phyloP scores from a whole-genome alignment of 768 basidiomycete species.

The Agaricus blazei region DNA sequence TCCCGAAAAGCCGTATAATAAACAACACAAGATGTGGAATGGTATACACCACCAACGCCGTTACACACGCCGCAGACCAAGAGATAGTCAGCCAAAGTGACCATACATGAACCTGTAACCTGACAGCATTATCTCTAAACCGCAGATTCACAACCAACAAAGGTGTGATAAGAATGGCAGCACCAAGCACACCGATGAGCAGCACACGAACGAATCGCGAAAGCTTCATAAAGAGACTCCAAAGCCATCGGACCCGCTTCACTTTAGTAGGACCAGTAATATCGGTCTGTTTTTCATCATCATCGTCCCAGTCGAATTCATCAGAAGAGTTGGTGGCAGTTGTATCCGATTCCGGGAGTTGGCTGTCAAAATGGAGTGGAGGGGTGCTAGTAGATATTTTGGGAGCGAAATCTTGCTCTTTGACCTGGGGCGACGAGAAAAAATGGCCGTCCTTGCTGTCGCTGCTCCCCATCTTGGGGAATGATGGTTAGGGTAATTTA shows the following conservation, averaged over 20 bases:
- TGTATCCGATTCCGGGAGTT: constrained; percentile 33
- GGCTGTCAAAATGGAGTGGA: constrained; percentile 1
- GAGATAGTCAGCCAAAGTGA: constrained; percentile 66
- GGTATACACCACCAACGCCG: constrained; percentile 61
- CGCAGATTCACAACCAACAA: constrained; percentile 62
- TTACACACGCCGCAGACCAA: constrained; percentile 59
- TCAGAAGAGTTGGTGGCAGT: constrained; percentile 60
- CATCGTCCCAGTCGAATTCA: constrained; percentile 74
- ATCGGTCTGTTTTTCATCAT: constrained; percentile 39
- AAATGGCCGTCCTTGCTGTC: constrained; percentile 3
- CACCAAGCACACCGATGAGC: constrained; percentile 53
- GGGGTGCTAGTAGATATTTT: background rate
- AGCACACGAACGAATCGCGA: constrained; percentile 54
- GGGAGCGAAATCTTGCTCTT: constrained; percentile 19
- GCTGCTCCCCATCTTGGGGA: constrained; percentile 7
- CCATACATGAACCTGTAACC: constrained; percentile 54
- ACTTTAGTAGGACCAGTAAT: constrained; percentile 34
- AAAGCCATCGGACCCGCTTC: constrained; percentile 57
- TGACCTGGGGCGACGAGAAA: constrained; percentile 3
- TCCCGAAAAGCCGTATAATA: constrained; percentile 49
- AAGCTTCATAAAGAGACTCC: constrained; percentile 63
- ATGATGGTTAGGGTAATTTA: background rate
- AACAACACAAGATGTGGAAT: constrained; percentile 53
- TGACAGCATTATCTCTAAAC: constrained; percentile 44
- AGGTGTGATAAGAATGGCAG: constrained; percentile 62